phyloP scores from a whole-genome alignment of 1,284 basidiomycete genomes.

The Peniophora sp. region DNA sequence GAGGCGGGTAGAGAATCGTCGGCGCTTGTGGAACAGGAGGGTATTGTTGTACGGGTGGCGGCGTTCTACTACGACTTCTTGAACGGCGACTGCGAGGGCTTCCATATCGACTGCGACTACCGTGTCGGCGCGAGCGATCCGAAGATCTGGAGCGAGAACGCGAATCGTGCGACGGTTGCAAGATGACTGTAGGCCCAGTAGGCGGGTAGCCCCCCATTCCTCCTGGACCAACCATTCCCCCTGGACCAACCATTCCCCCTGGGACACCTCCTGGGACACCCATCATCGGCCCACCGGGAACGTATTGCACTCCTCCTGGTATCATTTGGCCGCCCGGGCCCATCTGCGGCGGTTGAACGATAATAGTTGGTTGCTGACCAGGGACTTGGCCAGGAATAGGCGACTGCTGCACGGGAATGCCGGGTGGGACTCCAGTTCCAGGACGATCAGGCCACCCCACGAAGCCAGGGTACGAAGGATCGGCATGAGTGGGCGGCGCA shows the following conservation, averaged over 20 bases:
- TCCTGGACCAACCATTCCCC: neutral
- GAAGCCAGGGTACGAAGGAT: neutral
- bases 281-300: neutral
- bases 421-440: neutral
- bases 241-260: neutral
- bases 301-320: too few species aligned
- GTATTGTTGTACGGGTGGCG: too few species aligned
- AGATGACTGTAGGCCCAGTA: too few species aligned
- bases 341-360: neutral
- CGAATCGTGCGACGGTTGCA: too few species aligned
- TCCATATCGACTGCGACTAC: neutral
- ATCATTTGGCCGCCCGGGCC: neutral
- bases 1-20: neutral
- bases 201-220: neutral
- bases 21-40: neutral
- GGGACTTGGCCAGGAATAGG: neutral
- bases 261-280: neutral
- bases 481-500: neutral
- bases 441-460: neutral
- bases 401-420: neutral
- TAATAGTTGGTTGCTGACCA: neutral
- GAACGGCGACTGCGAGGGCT: neutral
- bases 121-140: too few species aligned
- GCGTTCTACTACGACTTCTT: too few species aligned
- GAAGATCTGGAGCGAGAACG: too few species aligned